These are phyloP conservation scores for Paspalum notatum DNA, from an alignment of 176 grass and related monocot genomes.

Conservation along the genomic window DNA sequence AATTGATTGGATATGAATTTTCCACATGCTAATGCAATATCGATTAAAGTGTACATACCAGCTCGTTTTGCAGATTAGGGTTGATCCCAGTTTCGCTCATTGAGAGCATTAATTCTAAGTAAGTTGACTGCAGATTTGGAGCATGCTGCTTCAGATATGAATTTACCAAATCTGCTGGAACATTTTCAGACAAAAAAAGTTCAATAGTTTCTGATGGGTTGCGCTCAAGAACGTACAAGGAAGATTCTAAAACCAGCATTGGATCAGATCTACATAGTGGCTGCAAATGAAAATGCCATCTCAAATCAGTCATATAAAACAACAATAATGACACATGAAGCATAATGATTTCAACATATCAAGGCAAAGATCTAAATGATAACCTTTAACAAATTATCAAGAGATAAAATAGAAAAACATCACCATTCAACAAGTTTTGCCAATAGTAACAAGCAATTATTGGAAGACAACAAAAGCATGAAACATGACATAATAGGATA, in stretches of 20 bases:
- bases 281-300: conserved; percentile 62
- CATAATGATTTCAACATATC: conserved; percentile 2
- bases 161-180: conserved; percentile 97
- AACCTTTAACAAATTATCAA: conserved; percentile 26
- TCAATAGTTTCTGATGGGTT: conserved; percentile 92
- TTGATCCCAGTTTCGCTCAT: conserved; percentile 92
- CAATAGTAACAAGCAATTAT: background rate
- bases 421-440: conserved; percentile 26
- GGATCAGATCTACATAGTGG: conserved; percentile 95
- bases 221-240: conserved; percentile 84
- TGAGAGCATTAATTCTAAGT: conserved; percentile 97
- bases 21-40: conserved; percentile 18
- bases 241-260: conserved; percentile 96
- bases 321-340: background rate
- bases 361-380: conserved; percentile 22
- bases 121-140: conserved; percentile 93
- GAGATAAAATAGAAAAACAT: conserved; percentile 29
- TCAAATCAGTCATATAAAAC: conserved; percentile 28
- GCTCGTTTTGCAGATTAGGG: conserved; percentile 96
- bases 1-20: conserved; percentile 22
- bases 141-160: conserved; percentile 99
- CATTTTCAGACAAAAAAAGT: conserved; percentile 98
- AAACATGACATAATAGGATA: background rate
- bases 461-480: conserved; percentile 22
- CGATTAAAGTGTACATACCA: conserved; percentile 53